A percentile compares a stretch with the other conserved stretches of the same genome.
These are phyloP conservation scores for Sclerotinia spermophila DNA, from an alignment of 2,329 filamentous ascomycete genomes.

Conservation along the genomic window DNA sequence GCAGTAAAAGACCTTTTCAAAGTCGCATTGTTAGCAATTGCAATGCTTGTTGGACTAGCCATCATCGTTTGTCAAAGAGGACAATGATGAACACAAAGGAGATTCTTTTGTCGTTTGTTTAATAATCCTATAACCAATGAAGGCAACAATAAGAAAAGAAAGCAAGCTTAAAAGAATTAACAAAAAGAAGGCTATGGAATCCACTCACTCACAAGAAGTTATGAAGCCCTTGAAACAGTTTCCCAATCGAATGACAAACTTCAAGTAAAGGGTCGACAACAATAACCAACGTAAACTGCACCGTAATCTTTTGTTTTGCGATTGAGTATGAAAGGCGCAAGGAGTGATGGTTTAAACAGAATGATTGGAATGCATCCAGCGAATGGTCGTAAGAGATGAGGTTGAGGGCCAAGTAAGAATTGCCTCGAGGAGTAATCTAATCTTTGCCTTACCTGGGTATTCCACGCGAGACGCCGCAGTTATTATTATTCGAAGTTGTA, in stretches of 20 bases:
- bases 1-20: conserved; percentile 34
- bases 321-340: conserved; percentile 10
- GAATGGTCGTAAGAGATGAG: conserved; percentile 13
- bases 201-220: conserved; percentile 13
- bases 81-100: background rate
- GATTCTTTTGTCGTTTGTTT: background rate
- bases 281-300: conserved; percentile 7
- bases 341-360: background rate
- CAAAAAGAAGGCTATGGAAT: background rate
- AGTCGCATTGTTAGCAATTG: conserved; percentile 34
- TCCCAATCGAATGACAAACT: background rate
- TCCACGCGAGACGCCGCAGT: conserved; percentile 17
- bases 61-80: conserved; percentile 19
- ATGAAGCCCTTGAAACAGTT: background rate
- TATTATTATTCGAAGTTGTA: conserved; percentile 4
- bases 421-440: conserved; percentile 17
- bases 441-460: conserved; percentile 14
- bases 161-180: background rate
- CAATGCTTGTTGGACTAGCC: conserved; percentile 26
- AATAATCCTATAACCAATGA: background rate
- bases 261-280: background rate
- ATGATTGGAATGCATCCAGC: conserved; percentile 16
- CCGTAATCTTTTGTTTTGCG: background rate
- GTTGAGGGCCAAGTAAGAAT: conserved; percentile 10
- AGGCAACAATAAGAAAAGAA: background rate